Evolutionary conservation across 1,284 basidiomycete genomes (phyloP).

Genomic region (Sphaerobolus stellatus): DNA sequence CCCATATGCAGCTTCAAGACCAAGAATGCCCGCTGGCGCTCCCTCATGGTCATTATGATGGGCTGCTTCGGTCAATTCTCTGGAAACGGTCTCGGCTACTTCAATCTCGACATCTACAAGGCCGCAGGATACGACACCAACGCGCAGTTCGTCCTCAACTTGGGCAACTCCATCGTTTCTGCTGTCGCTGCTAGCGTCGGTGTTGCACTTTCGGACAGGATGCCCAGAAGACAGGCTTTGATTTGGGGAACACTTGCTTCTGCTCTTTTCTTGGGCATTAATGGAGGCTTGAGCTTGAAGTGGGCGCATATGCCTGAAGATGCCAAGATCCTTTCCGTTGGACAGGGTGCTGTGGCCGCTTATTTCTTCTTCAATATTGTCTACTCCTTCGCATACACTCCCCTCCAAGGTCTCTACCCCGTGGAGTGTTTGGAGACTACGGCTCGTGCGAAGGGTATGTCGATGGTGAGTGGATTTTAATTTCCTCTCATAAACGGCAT

Average conservation of each 20-base stretch:
- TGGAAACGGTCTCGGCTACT: conserved; percentile 49
- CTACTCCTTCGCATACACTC: conserved; percentile 37
- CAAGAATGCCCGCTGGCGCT: conserved; percentile 46
- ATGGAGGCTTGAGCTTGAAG: conserved; percentile 26
- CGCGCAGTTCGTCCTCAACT: conserved; percentile 52
- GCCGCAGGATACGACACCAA: conserved; percentile 24
- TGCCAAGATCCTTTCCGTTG: conserved; percentile 28
- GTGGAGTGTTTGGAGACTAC: conserved; percentile 56
- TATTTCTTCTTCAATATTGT: conserved; percentile 52
- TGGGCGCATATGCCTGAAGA: conserved; percentile 24
- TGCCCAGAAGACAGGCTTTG: conserved; percentile 27
- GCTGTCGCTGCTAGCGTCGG: conserved; percentile 51
- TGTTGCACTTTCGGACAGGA: conserved; percentile 46
- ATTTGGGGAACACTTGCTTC: conserved; percentile 23
- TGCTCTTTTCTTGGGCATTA: conserved; percentile 27
- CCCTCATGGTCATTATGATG: conserved; percentile 50
- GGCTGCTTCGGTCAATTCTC: conserved; percentile 15
- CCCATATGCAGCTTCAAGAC: conserved; percentile 36
- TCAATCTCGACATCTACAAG: conserved; percentile 29
- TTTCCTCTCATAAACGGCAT: conserved; percentile 11
- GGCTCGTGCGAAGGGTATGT: conserved; percentile 60
- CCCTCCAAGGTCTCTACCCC: conserved; percentile 56
- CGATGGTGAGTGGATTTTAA: conserved; percentile 26
- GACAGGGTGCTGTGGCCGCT: conserved; percentile 35
- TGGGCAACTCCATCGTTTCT: conserved; percentile 53